Percentiles rank a stretch among this genome's conserved stretches.
phyloP scores from a whole-genome alignment of 305 asterid genomes.

The Salvia sclarea region DNA sequence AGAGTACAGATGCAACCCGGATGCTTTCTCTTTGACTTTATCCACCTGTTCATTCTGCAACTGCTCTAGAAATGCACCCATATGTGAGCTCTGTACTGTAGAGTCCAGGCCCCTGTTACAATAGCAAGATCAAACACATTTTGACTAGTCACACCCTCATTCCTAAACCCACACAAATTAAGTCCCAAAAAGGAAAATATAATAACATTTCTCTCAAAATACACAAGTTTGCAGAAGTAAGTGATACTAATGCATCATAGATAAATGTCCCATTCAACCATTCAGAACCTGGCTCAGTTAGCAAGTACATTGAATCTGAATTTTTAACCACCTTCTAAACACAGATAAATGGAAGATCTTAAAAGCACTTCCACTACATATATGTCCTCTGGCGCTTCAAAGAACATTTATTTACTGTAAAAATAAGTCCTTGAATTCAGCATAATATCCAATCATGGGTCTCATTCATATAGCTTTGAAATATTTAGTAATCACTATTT shows the following conservation, averaged over 20 bases:
- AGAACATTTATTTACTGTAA: neutral
- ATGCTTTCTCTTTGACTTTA: conserved; percentile 61
- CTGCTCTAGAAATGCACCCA: conserved; percentile 85
- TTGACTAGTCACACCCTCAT: neutral
- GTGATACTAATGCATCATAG: neutral
- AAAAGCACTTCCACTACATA: neutral
- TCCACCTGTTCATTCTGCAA: conserved; percentile 71
- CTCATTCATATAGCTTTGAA: neutral
- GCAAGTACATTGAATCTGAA: neutral
- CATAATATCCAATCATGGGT: neutral
- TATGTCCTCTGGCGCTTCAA: neutral
- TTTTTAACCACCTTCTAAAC: neutral
- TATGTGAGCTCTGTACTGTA: conserved; percentile 69
- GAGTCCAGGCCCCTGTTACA: conserved; percentile 65
- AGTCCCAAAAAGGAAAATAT: neutral
- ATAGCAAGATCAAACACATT: conserved; percentile 21
- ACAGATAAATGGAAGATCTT: neutral
- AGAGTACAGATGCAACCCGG: conserved; percentile 85
- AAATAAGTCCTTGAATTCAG: neutral
- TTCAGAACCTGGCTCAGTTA: neutral
- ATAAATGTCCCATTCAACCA: neutral
- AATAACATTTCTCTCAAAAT: neutral
- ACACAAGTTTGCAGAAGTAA: neutral
- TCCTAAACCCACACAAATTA: conserved; percentile 7
- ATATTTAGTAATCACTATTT: neutral